These are phyloP conservation scores for Scedosporium boydii DNA, from an alignment of 2,329 filamentous ascomycete genomes.

Conservation along the genomic window DNA sequence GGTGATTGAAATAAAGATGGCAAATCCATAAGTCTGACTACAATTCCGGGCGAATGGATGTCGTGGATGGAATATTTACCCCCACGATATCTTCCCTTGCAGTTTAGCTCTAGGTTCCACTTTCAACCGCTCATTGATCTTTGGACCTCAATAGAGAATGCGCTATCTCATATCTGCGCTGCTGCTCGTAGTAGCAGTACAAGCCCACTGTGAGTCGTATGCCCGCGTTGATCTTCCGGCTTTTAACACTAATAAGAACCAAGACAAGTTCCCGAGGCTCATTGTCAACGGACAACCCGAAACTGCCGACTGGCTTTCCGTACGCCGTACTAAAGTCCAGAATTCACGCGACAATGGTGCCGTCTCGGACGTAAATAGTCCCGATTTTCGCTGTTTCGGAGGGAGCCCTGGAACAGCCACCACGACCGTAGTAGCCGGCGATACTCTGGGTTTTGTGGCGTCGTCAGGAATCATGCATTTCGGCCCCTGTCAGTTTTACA, in stretches of 20 bases:
- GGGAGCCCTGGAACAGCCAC: slow-evolving; percentile 18
- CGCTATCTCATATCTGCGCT: background rate
- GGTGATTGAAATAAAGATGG: too few relatives aligned
- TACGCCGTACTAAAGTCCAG: slow-evolving; percentile 4
- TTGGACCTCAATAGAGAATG: background rate
- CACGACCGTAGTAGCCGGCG: slow-evolving; percentile 24
- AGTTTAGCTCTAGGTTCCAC: background rate
- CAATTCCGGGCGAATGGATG: too few relatives aligned
- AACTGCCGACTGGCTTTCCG: slow-evolving; percentile 4
- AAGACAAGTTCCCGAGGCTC: background rate
- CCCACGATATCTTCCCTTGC: background rate
- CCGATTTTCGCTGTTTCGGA: slow-evolving; percentile 14
- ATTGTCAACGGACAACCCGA: background rate
- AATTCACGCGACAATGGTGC: slow-evolving; percentile 22
- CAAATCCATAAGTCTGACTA: too few relatives aligned
- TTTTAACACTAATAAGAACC: background rate
- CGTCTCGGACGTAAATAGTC: slow-evolving; percentile 24
- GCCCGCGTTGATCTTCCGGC: background rate
- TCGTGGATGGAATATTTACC: too few relatives aligned
- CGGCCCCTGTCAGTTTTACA: slow-evolving; percentile 26
- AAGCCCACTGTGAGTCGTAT: background rate
- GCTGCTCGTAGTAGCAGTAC: background rate
- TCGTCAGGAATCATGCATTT: slow-evolving; percentile 24
- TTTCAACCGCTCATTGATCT: background rate
- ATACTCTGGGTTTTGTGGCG: slow-evolving; percentile 30